Base-by-base conservation (phyloP, 495 filamentous ascomycete species). In the Mycothermus thermophilus region DNA sequence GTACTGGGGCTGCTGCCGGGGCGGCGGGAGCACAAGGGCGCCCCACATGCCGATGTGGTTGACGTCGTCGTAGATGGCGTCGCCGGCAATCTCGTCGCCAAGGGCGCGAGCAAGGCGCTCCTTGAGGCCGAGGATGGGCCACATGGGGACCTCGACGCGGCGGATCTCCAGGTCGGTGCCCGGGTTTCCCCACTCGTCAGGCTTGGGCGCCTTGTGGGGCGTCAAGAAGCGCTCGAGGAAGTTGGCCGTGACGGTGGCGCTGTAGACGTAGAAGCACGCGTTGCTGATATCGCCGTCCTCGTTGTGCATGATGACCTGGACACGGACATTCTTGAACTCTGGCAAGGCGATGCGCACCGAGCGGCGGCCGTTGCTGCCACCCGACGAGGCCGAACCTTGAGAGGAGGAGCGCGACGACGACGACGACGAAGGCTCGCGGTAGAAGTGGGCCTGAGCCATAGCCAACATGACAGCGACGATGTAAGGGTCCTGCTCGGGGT, bases 91-190 rank as follows among this genome's bases (percentile, higher is more conserved):
- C 10, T 62, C 57, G 9, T 32, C 32, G 11, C 64, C 62, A 1
- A 69, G 54, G 8, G 63, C 64, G 32, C 55, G 52, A 33, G 58
- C 57, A 2, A 69, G 48, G 2, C 63, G 58, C 41, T 67, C 63
- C 30, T 61, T 63, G n/a, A 69, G 47, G 6, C 62, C 63, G 3
- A 65, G 40, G 16, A 66, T 41, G 3, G 64, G 64, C 62, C 60
- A 67, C 25, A 62, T 41, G 2, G 57, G 51, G 5, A 67, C 58
- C 2, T 41, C 47, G n/a, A 48, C 46, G 43, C 59, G 54, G 11
- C 48, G 44, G 21, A 66, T 58, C 19, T 46, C 41, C 23, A 66
- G 34, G 1, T 46, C 44, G 1, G 47, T 17, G 13, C 9, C 15
- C 9, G 25, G 1, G 8, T 26, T 38, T 2, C 39, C 23, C 17